Conservation (phyloP, 192 early-diverging fungal genomes). For the Coemansia sp. region DNA sequence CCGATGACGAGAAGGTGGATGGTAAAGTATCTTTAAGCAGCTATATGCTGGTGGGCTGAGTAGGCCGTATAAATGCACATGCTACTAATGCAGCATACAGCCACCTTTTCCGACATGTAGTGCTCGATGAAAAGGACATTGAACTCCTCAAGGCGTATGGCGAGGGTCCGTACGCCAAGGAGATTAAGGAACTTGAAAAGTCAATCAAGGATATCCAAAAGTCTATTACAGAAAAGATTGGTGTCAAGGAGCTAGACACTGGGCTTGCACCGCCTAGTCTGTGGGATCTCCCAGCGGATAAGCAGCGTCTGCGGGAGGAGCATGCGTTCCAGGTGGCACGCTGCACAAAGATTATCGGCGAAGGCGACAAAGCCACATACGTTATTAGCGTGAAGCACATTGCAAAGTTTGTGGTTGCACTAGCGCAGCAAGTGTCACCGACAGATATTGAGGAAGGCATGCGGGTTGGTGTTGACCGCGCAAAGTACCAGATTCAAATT, state of each 20-base stretch:
- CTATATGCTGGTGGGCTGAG: not conserved
- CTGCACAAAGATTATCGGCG: constrained; percentile 98
- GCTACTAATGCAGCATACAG: not conserved
- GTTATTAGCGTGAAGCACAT: constrained; percentile 99
- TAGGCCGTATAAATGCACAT: not conserved
- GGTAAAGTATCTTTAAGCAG: constrained; percentile 38
- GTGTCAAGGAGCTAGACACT: constrained; percentile 98
- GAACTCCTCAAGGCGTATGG: constrained; percentile 71
- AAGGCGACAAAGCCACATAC: constrained; percentile 90
- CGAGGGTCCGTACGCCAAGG: constrained; percentile 95
- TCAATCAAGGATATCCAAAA: constrained; percentile 98
- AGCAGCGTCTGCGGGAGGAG: constrained; percentile 95
- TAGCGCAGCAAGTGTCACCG: constrained; percentile 94
- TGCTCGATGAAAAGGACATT: constrained; percentile 50
- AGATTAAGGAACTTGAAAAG: constrained; percentile 88
- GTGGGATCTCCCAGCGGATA: constrained; percentile 99
- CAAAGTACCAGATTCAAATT: constrained; percentile 99
- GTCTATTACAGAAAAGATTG: constrained; percentile 98
- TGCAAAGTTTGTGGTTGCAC: constrained; percentile 98
- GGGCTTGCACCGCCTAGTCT: constrained; percentile 95
- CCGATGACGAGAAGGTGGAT: constrained; percentile 84
- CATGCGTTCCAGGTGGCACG: constrained; percentile 86
- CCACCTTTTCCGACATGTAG: constrained; percentile 2
- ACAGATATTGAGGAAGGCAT: constrained; percentile 99
- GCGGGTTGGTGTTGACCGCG: constrained; percentile 97